Conservation (phyloP, 1,284 basidiomycete genomes). For the Microbotryum lychnidis-dioicae region DNA sequence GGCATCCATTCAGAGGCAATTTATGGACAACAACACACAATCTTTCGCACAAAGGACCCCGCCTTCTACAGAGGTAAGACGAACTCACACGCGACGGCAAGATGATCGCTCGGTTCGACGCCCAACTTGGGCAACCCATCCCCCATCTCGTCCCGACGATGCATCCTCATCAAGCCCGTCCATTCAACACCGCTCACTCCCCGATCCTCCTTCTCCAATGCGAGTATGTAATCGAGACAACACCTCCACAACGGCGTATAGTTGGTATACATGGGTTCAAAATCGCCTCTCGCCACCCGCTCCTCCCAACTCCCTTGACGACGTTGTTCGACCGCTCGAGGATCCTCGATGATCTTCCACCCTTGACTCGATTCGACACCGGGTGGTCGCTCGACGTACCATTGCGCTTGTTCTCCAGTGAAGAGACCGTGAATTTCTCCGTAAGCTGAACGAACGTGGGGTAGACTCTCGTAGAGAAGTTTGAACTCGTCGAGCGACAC, state of each 20-base stretch:
- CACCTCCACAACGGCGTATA: constrained; percentile 35
- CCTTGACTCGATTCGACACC: constrained; percentile 24
- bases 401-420: constrained; percentile 3
- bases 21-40: neutral
- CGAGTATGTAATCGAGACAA: constrained; percentile 22
- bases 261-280: constrained; percentile 26
- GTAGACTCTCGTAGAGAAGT: constrained; percentile 44
- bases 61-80: constrained; percentile 11
- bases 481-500: constrained; percentile 56
- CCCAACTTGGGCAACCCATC: constrained; percentile 30
- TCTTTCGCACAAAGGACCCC: neutral
- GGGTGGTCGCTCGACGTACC: constrained; percentile 19
- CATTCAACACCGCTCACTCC: neutral
- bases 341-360: constrained; percentile 4
- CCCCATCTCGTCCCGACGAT: constrained; percentile 2
- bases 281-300: constrained; percentile 18
- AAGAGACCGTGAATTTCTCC: constrained; percentile 23
- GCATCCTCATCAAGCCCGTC: no score
- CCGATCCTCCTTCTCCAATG: neutral
- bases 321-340: neutral
- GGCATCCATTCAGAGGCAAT: neutral
- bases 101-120: constrained; percentile 31
- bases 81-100: constrained; percentile 27
- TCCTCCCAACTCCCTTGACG: constrained; percentile 12
- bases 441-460: constrained; percentile 17